Base-by-base conservation (phyloP, 176 grass and related monocot genomes). In the Oryza coarctata region DNA sequence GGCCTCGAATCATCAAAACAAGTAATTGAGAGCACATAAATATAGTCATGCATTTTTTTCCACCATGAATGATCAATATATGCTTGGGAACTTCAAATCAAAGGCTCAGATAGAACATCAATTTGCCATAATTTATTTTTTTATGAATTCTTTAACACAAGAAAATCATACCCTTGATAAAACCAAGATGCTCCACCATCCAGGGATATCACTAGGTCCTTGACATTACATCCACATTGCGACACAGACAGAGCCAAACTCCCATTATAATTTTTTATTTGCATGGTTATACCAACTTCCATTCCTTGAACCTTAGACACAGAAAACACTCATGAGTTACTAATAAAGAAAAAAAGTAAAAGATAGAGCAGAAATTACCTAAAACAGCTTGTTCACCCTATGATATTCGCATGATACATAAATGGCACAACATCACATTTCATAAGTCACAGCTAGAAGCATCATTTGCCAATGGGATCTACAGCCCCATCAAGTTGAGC, bases 171-270 rank as follows among this genome's bases (percentile, higher is more conserved):
- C 95, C 95, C 95, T 90, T 98, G 95, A 88, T 98, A 98, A 86
- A 98, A 87, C 95, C 95, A 98, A 88, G 95, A 98, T 35, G 95
- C 93, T 79, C 96, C 96, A 86, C 96, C 92, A 91, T 89, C 85
- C 76, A 98, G 82, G 50, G 90, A 91, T 82, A 98, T 93, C 39
- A 86, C 47, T 40, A 92, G 82, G 67, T 98, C 85, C 63, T 98
- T 80, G 74, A 98, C 88, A 52, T 88, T 86, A 72, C 96, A 98
- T 27, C 90, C 92, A 89, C 91, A 90, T 43, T 93, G 84, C 0
- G 33, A 85, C 61, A 91, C 82, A 80, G 79, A 71, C 12, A 98
- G 82, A 60, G 87, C 68, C 73, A 98, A 82, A 87, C 86, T 88
- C 63, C 96, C 93, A 85, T 93, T 93, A 22, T 80, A 76, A 78